phyloP scores from a whole-genome alignment of 768 basidiomycete species.

The Russula sp. region DNA sequence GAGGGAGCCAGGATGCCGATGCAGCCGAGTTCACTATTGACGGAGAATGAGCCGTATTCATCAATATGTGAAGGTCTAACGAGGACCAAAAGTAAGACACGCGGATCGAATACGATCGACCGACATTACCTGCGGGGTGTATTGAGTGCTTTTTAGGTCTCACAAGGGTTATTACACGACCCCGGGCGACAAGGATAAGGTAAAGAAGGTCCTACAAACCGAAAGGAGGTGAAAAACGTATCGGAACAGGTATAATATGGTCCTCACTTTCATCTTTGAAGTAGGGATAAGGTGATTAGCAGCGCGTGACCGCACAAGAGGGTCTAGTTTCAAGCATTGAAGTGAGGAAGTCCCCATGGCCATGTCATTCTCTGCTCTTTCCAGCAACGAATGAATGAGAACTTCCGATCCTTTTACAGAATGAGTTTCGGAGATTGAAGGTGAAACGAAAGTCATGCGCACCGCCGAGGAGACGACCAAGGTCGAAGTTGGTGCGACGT shows the following conservation, averaged over 20 bases:
- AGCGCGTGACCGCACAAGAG: slow-evolving; percentile 63
- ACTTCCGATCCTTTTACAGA: slow-evolving; percentile 65
- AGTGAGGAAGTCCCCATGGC: slow-evolving; percentile 79
- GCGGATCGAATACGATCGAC: slow-evolving; percentile 5
- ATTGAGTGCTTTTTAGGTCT: slow-evolving; percentile 92
- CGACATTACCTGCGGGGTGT: slow-evolving; percentile 73
- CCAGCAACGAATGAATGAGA: slow-evolving; percentile 71
- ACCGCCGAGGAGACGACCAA: slow-evolving; percentile 68
- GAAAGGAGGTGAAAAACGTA: not conserved
- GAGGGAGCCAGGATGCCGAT: slow-evolving; percentile 88
- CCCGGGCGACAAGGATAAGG: slow-evolving; percentile 76
- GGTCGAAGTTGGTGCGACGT: slow-evolving; percentile 86
- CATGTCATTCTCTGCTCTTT: slow-evolving; percentile 71
- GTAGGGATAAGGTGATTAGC: slow-evolving; percentile 80
- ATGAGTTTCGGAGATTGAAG: slow-evolving; percentile 3
- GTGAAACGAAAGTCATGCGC: not conserved
- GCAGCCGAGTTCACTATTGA: slow-evolving; percentile 74
- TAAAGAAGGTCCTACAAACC: slow-evolving; percentile 79
- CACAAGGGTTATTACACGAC: slow-evolving; percentile 79
- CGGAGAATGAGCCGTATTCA: slow-evolving; percentile 86
- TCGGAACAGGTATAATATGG: not conserved
- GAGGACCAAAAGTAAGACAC: slow-evolving; percentile 12
- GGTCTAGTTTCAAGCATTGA: slow-evolving; percentile 74
- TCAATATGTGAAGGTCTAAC: slow-evolving; percentile 83
- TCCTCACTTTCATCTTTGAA: slow-evolving; percentile 69